A percentile compares a stretch with the other conserved stretches of the same genome.
phyloP scores from a whole-genome alignment of 1,284 basidiomycete species.

The Grifola frondosa region DNA sequence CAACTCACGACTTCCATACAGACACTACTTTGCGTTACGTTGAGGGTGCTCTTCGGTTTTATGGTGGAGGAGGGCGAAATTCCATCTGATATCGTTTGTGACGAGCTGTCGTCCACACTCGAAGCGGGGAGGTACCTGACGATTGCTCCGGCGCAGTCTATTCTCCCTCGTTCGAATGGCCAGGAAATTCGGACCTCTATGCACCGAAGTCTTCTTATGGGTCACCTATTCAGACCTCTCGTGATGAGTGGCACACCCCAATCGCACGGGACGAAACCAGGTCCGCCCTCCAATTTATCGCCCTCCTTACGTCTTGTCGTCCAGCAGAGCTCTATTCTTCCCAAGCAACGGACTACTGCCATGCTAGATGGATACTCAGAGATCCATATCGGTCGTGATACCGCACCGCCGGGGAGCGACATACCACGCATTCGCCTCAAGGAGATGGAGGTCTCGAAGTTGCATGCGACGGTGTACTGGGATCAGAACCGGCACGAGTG shows the following conservation, averaged over 20 bases:
- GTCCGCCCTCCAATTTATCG: slow-evolving; percentile 12
- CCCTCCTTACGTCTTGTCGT: slow-evolving; percentile 58
- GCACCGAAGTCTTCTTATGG: not conserved
- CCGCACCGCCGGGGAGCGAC: slow-evolving; percentile 44
- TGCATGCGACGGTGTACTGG: slow-evolving; percentile 75
- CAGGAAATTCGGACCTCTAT: slow-evolving; percentile 34
- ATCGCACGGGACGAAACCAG: not conserved
- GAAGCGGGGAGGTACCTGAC: slow-evolving; percentile 17
- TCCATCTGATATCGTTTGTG: no score
- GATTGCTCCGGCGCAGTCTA: slow-evolving; percentile 33
- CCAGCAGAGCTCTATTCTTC: slow-evolving; percentile 49
- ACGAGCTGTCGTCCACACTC: no score
- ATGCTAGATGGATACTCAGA: slow-evolving; percentile 63
- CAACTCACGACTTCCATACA: no score
- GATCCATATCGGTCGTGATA: slow-evolving; percentile 70
- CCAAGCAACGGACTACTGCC: slow-evolving; percentile 49
- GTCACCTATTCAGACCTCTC: not conserved
- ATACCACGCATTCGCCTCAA: slow-evolving; percentile 69
- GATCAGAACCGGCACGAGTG: slow-evolving; percentile 56
- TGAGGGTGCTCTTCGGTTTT: no score
- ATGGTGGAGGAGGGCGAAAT: no score
- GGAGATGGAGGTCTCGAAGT: slow-evolving; percentile 78
- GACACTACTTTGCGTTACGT: no score
- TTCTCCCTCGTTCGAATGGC: slow-evolving; percentile 58
- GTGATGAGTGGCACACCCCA: not conserved